Percentiles rank a stretch among this genome's conserved stretches.
These are phyloP conservation scores for Nakazawaea siamensis DNA, from an alignment of 805 yeast genomes.

Conservation along the genomic window DNA sequence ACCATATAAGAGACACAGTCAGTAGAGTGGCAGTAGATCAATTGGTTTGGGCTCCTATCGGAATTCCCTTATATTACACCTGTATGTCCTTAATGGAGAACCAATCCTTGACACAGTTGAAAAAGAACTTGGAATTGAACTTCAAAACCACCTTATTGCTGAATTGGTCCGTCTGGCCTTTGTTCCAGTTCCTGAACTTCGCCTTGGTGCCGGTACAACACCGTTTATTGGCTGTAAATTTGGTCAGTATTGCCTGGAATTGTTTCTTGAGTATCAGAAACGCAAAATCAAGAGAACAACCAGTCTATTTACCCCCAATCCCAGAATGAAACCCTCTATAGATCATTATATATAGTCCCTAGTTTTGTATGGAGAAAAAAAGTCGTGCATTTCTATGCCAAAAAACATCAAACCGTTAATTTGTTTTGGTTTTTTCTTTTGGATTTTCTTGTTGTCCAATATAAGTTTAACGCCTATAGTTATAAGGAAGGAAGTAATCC, in stretches of 20 bases:
- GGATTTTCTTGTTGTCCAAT: no score
- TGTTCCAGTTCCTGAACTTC: conserved; percentile 74
- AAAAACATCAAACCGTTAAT: background rate
- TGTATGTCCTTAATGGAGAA: conserved; percentile 64
- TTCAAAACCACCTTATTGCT: conserved; percentile 61
- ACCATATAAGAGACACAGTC: conserved; percentile 25
- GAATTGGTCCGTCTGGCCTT: conserved; percentile 90
- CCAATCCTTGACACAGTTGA: conserved; percentile 29
- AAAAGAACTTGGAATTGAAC: conserved; percentile 35
- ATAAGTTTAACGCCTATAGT: no score
- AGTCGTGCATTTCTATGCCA: no score
- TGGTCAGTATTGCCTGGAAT: conserved; percentile 78
- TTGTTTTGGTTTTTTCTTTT: background rate
- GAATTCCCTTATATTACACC: conserved; percentile 64
- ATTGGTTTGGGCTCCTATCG: conserved; percentile 65
- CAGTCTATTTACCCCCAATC: conserved; percentile 30
- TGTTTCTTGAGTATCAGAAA: conserved; percentile 63
- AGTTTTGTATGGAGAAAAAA: no score
- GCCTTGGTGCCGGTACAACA: conserved; percentile 64
- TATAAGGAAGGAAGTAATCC: no score
- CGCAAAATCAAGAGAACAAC: conserved; percentile 22
- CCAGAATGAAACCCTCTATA: conserved; percentile 22
- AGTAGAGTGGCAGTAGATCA: conserved; percentile 66
- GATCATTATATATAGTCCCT: no score
- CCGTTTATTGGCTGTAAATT: conserved; percentile 60